Evolutionary conservation across 2,329 filamentous ascomycete genomes (phyloP).

Genomic region (Karstenula rhodostoma): DNA sequence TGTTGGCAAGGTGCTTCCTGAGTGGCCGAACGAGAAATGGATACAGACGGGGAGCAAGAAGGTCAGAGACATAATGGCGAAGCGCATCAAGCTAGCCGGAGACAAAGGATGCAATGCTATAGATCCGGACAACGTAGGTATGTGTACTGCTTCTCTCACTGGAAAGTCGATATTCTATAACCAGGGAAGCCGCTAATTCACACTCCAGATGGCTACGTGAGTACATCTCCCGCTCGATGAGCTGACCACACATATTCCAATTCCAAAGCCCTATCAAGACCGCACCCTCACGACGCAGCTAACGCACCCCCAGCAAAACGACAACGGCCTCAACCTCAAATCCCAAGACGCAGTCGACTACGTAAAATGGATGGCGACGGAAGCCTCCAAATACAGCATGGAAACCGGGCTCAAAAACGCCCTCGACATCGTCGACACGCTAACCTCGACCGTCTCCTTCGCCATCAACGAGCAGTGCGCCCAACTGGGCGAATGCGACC

Average conservation of each 20-base stretch:
- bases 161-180: neutral
- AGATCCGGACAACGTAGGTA: slow-evolving; percentile 44
- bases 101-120: slow-evolving; percentile 45
- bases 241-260: neutral
- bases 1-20: slow-evolving; percentile 36
- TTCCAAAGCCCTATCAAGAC: neutral
- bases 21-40: slow-evolving; percentile 45
- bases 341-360: slow-evolving; percentile 36
- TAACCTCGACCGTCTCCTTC: slow-evolving; percentile 35
- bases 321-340: slow-evolving; percentile 37
- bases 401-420: slow-evolving; percentile 43
- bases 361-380: slow-evolving; percentile 34
- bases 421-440: slow-evolving; percentile 34
- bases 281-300: too few species aligned
- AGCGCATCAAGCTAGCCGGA: slow-evolving; percentile 38
- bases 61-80: slow-evolving; percentile 40
- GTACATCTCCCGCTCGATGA: slow-evolving; percentile 1
- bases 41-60: slow-evolving; percentile 32
- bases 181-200: neutral
- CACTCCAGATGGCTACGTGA: slow-evolving; percentile 31
- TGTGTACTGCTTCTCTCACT: neutral
- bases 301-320: slow-evolving; percentile 35
- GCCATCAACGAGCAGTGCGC: slow-evolving; percentile 46
- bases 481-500: slow-evolving; percentile 31
- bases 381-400: slow-evolving; percentile 34